Evolutionary conservation across 352 stramenopile genomes (phyloP), one percentile per base, ranked within the genome.

Genomic region (Thraustotheca clavata): DNA sequence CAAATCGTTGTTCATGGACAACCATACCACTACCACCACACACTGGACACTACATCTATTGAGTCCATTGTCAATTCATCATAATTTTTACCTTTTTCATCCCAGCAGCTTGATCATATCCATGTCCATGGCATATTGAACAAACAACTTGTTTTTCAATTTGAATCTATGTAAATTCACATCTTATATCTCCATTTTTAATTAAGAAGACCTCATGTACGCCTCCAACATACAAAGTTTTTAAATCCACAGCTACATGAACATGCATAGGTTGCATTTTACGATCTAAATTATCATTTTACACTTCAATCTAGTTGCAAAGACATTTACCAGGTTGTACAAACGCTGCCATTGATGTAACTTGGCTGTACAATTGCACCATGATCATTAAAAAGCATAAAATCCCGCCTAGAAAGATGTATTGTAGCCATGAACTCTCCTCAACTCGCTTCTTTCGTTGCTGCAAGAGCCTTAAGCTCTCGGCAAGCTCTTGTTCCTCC

Each of bases 131-230:
- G 43, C 43, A 52, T 2, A 11, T 11, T 14, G 11, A 14, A 31
- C 43, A 52, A 9, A 52, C 43, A 18, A 52, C 43, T 52, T 52
- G 43, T 18, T 52, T 52, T 18, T 52, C 43, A 24, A 52, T 20
- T 9, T 14, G 1, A 24, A 24, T 31, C 43, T 52, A 52, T 2
- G 16, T 3, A 11, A 2, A n/a, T n/a, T n/a, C n/a, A 52, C 43
- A 18, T 35, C 43, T 52, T 52, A 31, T 18, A 35, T 52, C n/a
- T 52, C 43, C 16, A 52, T 20, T 9, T 14, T 2, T 31, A 24
- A 24, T 31, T 52, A 52, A 2, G 16, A 3, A 11, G 2, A 43
- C 38, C 20, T 16, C 20, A 20, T 43, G 20, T 20, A 20, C 20
- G 38, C 38, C 38, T 16, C 38, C 38, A 16, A 20, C 20, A 20